Percentiles rank a stretch among this genome's conserved stretches.
Evolutionary conservation across 2,329 filamentous ascomycete species (phyloP).

Genomic region (Beauveria scarabaeidicola): DNA sequence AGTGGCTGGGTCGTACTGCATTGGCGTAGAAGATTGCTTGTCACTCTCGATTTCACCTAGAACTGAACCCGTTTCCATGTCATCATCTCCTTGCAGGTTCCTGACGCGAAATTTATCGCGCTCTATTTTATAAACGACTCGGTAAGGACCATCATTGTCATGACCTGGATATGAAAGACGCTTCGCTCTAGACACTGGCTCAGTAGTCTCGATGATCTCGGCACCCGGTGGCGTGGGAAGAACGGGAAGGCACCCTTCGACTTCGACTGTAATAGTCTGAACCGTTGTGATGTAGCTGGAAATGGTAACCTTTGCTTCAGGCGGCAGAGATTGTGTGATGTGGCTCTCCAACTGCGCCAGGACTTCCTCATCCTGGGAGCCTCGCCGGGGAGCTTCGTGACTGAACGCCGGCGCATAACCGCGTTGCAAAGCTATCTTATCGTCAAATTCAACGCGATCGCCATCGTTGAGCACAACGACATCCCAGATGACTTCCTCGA

Average conservation of each 20-base stretch:
- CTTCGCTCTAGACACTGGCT: conserved; percentile 17
- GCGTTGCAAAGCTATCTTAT: conserved; percentile 18
- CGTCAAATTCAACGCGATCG: conserved; percentile 46
- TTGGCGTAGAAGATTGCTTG: conserved; percentile 11
- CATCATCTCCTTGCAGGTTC: conserved; percentile 26
- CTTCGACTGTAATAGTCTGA: conserved; percentile 57
- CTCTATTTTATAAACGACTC: conserved; percentile 52
- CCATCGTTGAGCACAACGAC: conserved; percentile 54
- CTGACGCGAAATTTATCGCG: conserved; percentile 41
- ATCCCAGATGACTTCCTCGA: conserved; percentile 57
- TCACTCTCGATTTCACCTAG: conserved; percentile 22
- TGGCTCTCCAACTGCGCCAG: conserved; percentile 39
- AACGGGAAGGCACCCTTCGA: conserved; percentile 43
- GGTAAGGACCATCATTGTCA: conserved; percentile 32
- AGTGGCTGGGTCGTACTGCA: conserved; percentile 8
- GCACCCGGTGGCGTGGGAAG: conserved; percentile 49
- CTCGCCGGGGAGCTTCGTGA: neutral
- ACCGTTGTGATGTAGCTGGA: conserved; percentile 50
- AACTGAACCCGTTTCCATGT: conserved; percentile 19
- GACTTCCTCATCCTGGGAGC: conserved; percentile 29
- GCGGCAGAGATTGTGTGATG: conserved; percentile 45
- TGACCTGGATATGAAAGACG: conserved; percentile 15
- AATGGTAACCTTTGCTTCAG: conserved; percentile 50
- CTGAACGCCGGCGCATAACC: neutral
- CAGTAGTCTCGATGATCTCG: conserved; percentile 47